Conservation (phyloP, 2,329 filamentous ascomycete genomes). For the Sarocladium kiliense region DNA sequence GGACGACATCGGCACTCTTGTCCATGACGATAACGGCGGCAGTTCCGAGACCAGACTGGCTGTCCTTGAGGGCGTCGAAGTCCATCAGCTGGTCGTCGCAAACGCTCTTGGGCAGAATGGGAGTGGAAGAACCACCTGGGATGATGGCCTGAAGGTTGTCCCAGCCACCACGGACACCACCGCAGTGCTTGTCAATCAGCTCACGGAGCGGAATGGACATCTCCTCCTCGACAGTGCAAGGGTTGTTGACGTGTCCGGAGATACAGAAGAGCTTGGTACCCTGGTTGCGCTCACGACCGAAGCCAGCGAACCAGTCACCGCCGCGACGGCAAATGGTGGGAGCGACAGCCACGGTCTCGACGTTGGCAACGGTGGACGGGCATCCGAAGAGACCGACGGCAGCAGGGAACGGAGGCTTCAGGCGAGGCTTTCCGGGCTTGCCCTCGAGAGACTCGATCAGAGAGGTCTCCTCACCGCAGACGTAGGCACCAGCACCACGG, state of each 20-base stretch:
- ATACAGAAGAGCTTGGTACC: constrained; percentile 99
- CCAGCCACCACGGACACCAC: constrained; percentile 94
- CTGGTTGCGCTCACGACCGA: constrained; percentile 92
- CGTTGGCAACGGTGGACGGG: constrained; percentile 95
- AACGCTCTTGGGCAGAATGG: constrained; percentile 81
- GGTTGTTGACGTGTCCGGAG: constrained; percentile 98
- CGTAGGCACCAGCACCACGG: constrained; percentile 94
- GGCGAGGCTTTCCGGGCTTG: constrained; percentile 95
- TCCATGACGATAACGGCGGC: constrained; percentile 99
- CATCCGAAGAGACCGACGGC: constrained; percentile 97
- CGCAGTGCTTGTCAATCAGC: constrained; percentile 97
- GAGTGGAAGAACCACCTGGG: constrained; percentile 92
- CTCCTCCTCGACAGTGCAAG: constrained; percentile 95
- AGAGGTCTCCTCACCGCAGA: constrained; percentile 97
- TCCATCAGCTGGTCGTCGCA: constrained; percentile 98
- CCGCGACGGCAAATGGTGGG: constrained; percentile 94
- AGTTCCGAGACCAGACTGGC: constrained; percentile 92
- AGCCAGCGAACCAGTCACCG: constrained; percentile 85
- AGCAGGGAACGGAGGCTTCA: constrained; percentile 98
- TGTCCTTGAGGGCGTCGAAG: constrained; percentile 97
- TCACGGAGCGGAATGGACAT: constrained; percentile 97
- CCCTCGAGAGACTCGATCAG: constrained; percentile 97
- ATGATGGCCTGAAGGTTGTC: constrained; percentile 96
- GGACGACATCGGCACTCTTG: constrained; percentile 93
- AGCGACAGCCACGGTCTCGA: constrained; percentile 92